These are phyloP conservation scores for Raffaelea ambrosiae DNA, from an alignment of 2,329 filamentous ascomycete genomes.

Conservation along the genomic window DNA sequence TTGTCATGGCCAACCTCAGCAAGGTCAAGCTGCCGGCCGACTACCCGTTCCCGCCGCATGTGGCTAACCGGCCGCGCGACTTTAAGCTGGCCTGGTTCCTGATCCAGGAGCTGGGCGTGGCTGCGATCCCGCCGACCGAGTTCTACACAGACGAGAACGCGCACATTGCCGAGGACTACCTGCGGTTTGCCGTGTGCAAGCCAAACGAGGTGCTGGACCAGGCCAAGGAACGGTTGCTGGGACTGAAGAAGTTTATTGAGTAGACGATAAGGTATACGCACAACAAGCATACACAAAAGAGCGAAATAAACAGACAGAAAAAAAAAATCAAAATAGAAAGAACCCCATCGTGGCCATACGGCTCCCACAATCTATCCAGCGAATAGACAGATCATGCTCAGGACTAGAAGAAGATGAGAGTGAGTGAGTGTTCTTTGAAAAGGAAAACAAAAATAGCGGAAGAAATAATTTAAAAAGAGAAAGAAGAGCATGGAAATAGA, in stretches of 20 bases:
- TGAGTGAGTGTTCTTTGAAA: too few species aligned
- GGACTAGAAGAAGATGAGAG: too few species aligned
- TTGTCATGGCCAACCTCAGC: constrained; percentile 87
- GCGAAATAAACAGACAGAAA: not conserved
- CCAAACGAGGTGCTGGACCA: constrained; percentile 74
- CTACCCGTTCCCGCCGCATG: constrained; percentile 85
- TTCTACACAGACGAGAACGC: constrained; percentile 86
- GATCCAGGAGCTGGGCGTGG: constrained; percentile 92
- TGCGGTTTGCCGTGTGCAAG: constrained; percentile 95
- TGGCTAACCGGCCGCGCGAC: constrained; percentile 77
- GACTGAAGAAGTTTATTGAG: constrained; percentile 62
- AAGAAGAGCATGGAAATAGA: too few species aligned
- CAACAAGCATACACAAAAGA: not conserved
- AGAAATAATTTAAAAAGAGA: not conserved
- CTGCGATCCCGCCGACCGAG: constrained; percentile 91
- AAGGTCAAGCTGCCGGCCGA: constrained; percentile 76
- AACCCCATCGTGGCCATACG: not conserved
- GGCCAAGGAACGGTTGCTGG: constrained; percentile 67
- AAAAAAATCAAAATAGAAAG: not conserved
- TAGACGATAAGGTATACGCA: not conserved
- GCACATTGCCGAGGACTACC: constrained; percentile 82
- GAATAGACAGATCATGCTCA: too few species aligned
- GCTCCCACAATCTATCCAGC: too few species aligned
- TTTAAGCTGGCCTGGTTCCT: constrained; percentile 96
- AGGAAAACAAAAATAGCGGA: too few species aligned